Evolutionary conservation across 345 rosid genomes (phyloP), one percentile per base, ranked within the genome.

Genomic region (Lumnitzera littorea): DNA sequence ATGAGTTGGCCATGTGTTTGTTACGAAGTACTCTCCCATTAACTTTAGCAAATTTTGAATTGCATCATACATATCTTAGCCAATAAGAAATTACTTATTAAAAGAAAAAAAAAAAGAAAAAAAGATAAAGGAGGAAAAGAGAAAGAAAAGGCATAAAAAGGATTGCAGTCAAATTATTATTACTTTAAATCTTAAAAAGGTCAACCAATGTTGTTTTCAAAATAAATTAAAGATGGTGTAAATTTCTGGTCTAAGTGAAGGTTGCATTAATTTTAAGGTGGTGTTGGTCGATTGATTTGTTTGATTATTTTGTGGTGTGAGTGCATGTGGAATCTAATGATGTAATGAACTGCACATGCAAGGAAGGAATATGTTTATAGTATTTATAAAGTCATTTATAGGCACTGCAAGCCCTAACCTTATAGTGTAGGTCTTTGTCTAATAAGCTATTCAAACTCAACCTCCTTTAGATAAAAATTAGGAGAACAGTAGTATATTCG

Each of bases 271-370:
- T 36, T 57, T 57, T 36, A 24, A 5, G 23, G 51, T 61, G 57
- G 51, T 31, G 17, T 53, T 54, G 41, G 41, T 52, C 56, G 61
- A 67, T 62, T 65, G 51, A 47, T 50, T 49, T 67, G 27, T 36
- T 8, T 24, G 27, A 13, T 15, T 20, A 20, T 20, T 1, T 41
- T 50, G 20, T 50, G 11, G 11, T 3, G 20, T 24, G 63, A 36
- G 49, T 51, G 59, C 5, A 46, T 0, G 53, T 24, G 65, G 67
- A 72, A 55, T 62, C 60, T 53, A 13, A 43, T 57, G 52, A 31
- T 60, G 57, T 36, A 62, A 70, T 70, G 72, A 68, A 70, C 66
- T 11, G 72, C 77, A 73, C 79, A 68, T 80, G 84, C 23, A 66
- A 68, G 63, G 47, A 48, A 70, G 56, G 76, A 61, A 76, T 66